Percentiles rank a stretch among this genome's conserved stretches.
phyloP scores from a whole-genome alignment of 495 filamentous ascomycete species.

The Penicillium alfredii region DNA sequence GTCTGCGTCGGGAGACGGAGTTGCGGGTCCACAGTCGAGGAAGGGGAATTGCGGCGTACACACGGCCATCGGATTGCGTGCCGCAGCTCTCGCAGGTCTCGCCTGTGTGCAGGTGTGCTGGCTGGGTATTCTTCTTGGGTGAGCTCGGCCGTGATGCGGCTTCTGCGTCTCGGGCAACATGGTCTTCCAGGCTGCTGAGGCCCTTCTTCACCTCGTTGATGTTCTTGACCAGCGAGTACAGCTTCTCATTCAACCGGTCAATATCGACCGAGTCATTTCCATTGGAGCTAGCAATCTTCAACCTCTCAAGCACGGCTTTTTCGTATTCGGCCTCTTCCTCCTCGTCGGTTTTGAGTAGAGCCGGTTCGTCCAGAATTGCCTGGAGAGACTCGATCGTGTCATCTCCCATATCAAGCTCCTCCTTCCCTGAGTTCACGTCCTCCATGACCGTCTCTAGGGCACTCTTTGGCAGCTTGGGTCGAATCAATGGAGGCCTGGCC shows the following conservation, averaged over 20 bases:
- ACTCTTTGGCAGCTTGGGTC: slow-evolving; percentile 44
- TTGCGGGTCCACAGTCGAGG: slow-evolving; percentile 52
- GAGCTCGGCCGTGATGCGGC: slow-evolving; percentile 12
- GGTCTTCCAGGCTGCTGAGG: slow-evolving; percentile 58
- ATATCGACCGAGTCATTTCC: slow-evolving; percentile 43
- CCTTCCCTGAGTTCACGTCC: slow-evolving; percentile 42
- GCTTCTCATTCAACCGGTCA: slow-evolving; percentile 52
- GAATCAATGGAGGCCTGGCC: slow-evolving; percentile 23
- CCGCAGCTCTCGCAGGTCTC: slow-evolving; percentile 27
- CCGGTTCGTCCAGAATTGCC: slow-evolving; percentile 43
- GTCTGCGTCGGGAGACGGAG: slow-evolving; percentile 34
- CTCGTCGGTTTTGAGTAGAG: slow-evolving; percentile 30
- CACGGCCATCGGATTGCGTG: slow-evolving; percentile 17
- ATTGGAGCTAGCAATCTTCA: slow-evolving; percentile 29
- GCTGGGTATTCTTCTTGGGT: slow-evolving; percentile 7
- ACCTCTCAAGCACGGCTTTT: slow-evolving; percentile 29
- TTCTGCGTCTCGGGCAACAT: slow-evolving; percentile 42
- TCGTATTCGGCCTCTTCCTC: slow-evolving; percentile 34
- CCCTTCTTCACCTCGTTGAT: slow-evolving; percentile 63
- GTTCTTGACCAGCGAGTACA: slow-evolving; percentile 53
- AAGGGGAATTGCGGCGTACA: slow-evolving; percentile 45
- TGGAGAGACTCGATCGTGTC: slow-evolving; percentile 60
- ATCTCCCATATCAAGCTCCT: slow-evolving; percentile 45
- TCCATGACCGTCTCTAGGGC: slow-evolving; percentile 49
- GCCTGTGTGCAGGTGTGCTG: slow-evolving; percentile 8